phyloP scores from a whole-genome alignment of 2,329 filamentous ascomycete species.

The Neopestalotiopsis sp. region DNA sequence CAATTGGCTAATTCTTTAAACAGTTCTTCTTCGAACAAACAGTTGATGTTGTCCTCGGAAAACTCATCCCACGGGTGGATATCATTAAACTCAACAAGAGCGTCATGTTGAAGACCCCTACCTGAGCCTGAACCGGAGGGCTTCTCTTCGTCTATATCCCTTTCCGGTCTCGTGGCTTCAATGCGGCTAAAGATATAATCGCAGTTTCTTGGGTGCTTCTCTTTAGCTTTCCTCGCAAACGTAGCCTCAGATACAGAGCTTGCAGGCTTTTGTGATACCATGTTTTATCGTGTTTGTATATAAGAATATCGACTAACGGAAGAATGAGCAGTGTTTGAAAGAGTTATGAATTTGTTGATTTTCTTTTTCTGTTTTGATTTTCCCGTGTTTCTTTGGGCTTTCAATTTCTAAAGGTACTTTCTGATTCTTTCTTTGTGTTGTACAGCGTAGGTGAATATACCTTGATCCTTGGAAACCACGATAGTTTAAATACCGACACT shows the following conservation, averaged over 20 bases:
- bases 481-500: no score
- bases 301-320: background rate
- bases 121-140: background rate
- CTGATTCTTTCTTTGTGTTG: no score
- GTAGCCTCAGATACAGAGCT: background rate
- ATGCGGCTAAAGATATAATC: background rate
- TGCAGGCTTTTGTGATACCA: background rate
- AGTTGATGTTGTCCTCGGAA: constrained; percentile 5
- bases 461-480: no score
- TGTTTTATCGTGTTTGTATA: background rate
- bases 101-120: background rate
- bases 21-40: background rate
- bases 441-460: no score
- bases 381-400: no score
- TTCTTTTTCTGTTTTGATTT: no score
- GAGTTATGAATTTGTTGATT: no score
- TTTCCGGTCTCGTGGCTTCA: background rate
- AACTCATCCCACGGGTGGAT: background rate
- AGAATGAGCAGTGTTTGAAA: no score
- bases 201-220: background rate
- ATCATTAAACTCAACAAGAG: background rate
- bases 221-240: background rate
- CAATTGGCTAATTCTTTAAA: background rate
- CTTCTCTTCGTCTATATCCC: background rate
- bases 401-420: no score